Conservation (phyloP, 2,329 filamentous ascomycete species). For the Zymoseptoria tritici region DNA sequence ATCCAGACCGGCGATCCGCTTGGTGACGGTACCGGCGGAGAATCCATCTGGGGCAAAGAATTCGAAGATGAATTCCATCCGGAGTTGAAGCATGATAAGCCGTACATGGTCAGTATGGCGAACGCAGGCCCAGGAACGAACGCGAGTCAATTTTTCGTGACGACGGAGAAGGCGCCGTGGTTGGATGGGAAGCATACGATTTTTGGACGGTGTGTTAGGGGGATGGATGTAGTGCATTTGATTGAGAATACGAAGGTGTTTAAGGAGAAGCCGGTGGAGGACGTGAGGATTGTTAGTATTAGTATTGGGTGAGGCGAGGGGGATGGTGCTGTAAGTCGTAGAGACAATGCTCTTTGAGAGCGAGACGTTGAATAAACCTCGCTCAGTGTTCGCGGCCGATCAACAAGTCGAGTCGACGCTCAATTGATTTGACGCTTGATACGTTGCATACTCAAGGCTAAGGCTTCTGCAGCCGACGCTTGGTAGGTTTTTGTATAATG, state of each 20-base stretch:
- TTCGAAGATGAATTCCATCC: slow-evolving; percentile 87
- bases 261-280: slow-evolving; percentile 90
- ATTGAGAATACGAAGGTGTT: slow-evolving; percentile 86
- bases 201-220: slow-evolving; percentile 83
- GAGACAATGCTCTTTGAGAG: no score
- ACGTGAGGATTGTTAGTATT: slow-evolving; percentile 95
- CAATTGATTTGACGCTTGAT: no score
- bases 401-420: no score
- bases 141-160: slow-evolving; percentile 96
- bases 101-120: slow-evolving; percentile 95
- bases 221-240: slow-evolving; percentile 87
- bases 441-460: no score
- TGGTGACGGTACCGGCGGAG: slow-evolving; percentile 82
- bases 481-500: no score
- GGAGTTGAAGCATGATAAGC: slow-evolving; percentile 83
- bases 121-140: slow-evolving; percentile 95
- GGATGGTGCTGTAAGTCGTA: no score
- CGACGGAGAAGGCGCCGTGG: slow-evolving; percentile 95
- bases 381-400: no score
- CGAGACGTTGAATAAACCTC: no score
- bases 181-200: slow-evolving; percentile 94
- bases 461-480: no score
- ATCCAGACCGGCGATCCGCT: slow-evolving; percentile 82
- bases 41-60: slow-evolving; percentile 86
- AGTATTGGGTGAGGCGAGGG: slow-evolving; percentile 12